Base-by-base conservation (phyloP, 2,329 filamentous ascomycete species). In the Ophiostoma perfectum region DNA sequence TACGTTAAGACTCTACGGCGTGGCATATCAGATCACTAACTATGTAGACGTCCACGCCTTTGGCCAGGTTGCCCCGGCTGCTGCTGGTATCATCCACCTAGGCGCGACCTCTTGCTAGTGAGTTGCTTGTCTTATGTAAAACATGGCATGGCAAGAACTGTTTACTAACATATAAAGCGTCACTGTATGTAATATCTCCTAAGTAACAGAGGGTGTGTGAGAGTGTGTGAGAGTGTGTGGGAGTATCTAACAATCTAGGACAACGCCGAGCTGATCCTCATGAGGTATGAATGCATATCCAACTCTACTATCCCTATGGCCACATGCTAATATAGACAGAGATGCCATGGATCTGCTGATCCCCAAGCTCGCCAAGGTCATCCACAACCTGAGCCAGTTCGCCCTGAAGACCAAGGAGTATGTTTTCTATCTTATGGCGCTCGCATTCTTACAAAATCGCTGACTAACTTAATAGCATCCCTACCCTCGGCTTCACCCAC, bases 31-130 rank as follows among this genome's bases (percentile, higher is more conserved):
- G 38, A 41, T 62, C 27, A 62, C 39, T 63, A 12, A 63, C 60
- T 5, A 65, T 68, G 52, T 83, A 70, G 87, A 90, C 75, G 89
- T 94, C 64, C 87, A 92, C 73, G 88, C 90, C 14, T 94, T 89
- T 77, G 92, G 90, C 3, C 79, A 84, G 72, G 87, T 84, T 70
- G 90, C 90, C 3, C 91, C 91, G 0, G 89, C 86, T 45, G 92
- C 92, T 9, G 91, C 90, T 14, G 91, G 91, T 45, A 90, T 95
- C 73, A 94, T 97, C 70, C 92, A 97, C 77, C 87, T 84, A 77
- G 89, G 89, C 72, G 87, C 87, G 67, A 90, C 84, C 27, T 71
- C 70, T 9, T 86, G 82, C 77, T 87, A 73, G 67, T 68, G 41
- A 70, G 65, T 67, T 70, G 68, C 36, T 45, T 18, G 16, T 12